Base-by-base conservation (phyloP, 2,329 filamentous ascomycete genomes). In the Aspergillus spinulosporus region DNA sequence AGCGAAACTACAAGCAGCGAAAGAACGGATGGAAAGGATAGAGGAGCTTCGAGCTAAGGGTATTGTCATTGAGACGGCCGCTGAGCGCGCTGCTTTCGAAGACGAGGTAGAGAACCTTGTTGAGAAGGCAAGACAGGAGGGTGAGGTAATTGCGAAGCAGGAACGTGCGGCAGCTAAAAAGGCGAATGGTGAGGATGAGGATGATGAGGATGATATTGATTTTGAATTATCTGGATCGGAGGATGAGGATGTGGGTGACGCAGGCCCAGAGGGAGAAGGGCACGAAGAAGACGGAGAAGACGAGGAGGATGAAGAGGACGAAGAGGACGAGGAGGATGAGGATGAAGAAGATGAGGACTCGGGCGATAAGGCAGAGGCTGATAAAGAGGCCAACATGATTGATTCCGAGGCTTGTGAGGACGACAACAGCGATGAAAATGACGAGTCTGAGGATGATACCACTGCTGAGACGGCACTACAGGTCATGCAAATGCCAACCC, bases 71-170 rank as follows among this genome's bases (percentile, higher is more conserved):
- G 88, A 92, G 71, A 96, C 90, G 0, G 85, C 87, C 2, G 93
- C 97, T 72, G 92, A 99, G 71, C 85, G 90, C 15, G 89, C 92
- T 68, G 84, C 85, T 36, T 88, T 96, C 69, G 85, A 91, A 72
- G 86, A 89, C 56, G 86, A 92, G 57, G 85, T 96, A 9, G 94
- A 97, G 64, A 88, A 97, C 66, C 83, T 97, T 58, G 84, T 97
- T 28, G 88, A 93, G 47, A 92, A 88, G 66, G 93, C 92, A 15
- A 83, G 92, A 56, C 81, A 86, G 59, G 90, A 97, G 69, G 92
- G 88, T 1, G 84, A 89, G 44, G 86, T 88, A 63, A 86, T 97
- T 49, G 88, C 87, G 73, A 85, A 88, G 65, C 80, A 85, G 48
- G 94, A 99, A 74, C 86, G 86, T 61, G 87, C 84, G 29, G 86